Conservation (phyloP, 768 basidiomycete species). For the Lyophyllum decastes region DNA sequence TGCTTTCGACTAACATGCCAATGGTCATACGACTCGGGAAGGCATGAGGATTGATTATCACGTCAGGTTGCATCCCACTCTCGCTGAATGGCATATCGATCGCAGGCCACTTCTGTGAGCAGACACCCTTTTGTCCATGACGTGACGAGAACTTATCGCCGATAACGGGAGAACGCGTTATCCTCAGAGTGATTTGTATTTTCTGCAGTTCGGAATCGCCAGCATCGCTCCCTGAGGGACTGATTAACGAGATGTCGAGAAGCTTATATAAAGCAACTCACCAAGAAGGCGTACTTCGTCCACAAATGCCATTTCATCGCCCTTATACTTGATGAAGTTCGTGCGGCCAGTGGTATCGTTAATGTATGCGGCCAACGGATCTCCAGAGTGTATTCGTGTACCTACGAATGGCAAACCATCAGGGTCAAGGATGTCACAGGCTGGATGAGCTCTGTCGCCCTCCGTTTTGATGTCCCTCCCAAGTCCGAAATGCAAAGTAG, state of each 20-base stretch:
- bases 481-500: constrained; percentile 88
- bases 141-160: constrained; percentile 99
- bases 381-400: constrained; percentile 65
- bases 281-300: constrained; percentile 92
- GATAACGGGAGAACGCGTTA: constrained; percentile 94
- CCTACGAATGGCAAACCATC: constrained; percentile 91
- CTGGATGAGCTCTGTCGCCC: constrained; percentile 47
- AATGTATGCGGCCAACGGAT: constrained; percentile 82
- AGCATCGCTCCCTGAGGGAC: constrained; percentile 69
- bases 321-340: constrained; percentile 91
- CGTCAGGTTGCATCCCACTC: constrained; percentile 97
- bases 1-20: constrained; percentile 99
- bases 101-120: constrained; percentile 98
- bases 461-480: constrained; percentile 66
- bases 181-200: constrained; percentile 89
- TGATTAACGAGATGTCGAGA: constrained; percentile 1
- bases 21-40: constrained; percentile 99
- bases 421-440: constrained; percentile 57
- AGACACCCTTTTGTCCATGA: constrained; percentile 99
- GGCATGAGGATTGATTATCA: constrained; percentile 99
- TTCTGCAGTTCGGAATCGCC: constrained; percentile 91
- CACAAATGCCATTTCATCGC: constrained; percentile 87
- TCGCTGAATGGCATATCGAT: constrained; percentile 99
- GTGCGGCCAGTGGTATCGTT: constrained; percentile 86
- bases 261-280: constrained; percentile 29